Base-by-base conservation (phyloP, 164 flowering plant genomes). In the Stephania yunnanensis region DNA sequence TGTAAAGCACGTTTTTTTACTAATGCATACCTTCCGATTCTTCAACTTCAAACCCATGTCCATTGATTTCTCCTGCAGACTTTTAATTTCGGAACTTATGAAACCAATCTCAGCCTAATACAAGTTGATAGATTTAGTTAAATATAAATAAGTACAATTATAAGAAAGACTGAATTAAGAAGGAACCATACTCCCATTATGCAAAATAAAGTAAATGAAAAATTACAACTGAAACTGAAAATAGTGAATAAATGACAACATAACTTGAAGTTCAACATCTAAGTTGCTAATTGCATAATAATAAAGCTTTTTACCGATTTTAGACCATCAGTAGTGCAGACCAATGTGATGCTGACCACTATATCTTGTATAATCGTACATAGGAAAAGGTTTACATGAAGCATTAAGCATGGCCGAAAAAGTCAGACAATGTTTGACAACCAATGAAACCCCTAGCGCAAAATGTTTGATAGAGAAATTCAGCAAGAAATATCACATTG, bases 41-140 rank as follows among this genome's bases (percentile, higher is more conserved):
- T 93, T 93, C 78, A 95, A 87, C 90, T 88, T 95, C 80, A 93
- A 83, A 75, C 98, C 97, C 99, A 95, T 95, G 80, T 91, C 98
- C 98, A 93, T 92, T 31, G 99, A 95, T 83, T 92, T 93, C 89
- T 95, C 99, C 75, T 95, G 99, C 64, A 95, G 97, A 76, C 90
- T 86, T 86, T 93, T 95, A 42, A 95, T 95, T 80, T 92, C 98
- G 73, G 98, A 87, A 83, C 99, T 95, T 76, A 95, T 95, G 70
- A 97, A 95, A 77, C 99, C 99, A 82, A 95, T 95, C 88, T 95
- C 99, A 72, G 83, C 87, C 99, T 95, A 78, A 79, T 70, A 83
- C 31, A 71, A 79, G 42, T 36, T 36, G 3, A 36, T 36, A 36
- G 71, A 74, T 55, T 65, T 78, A 17, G n/a, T 15, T 75, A 31